Conservation (phyloP, 176 grass and related monocot genomes). For the Carex littledalei region DNA sequence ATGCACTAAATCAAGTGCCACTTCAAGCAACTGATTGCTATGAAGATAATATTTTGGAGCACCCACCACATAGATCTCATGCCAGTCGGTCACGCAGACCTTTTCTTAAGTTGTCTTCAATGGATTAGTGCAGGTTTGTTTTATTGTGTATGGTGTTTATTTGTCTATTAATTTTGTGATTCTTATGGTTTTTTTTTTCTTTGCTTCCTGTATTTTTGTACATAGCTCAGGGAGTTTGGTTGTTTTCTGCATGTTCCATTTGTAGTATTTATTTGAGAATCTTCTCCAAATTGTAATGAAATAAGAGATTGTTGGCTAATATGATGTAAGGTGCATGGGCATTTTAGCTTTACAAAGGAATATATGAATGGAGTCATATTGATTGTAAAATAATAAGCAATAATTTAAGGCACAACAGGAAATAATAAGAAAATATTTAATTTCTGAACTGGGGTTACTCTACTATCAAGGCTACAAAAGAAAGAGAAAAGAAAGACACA, state of each 20-base stretch:
- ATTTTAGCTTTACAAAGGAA: background rate
- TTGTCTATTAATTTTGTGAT: conserved; percentile 43
- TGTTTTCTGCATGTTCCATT: conserved; percentile 25
- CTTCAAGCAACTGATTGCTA: conserved; percentile 49
- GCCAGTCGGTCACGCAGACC: conserved; percentile 24
- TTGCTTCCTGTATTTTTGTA: conserved; percentile 42
- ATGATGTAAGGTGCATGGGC: background rate
- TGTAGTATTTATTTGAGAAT: conserved; percentile 23
- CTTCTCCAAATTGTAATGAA: conserved; percentile 14
- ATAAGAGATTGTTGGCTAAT: background rate
- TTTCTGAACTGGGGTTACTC: background rate
- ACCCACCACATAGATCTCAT: conserved; percentile 12
- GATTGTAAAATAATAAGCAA: background rate
- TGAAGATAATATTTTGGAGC: conserved; percentile 6
- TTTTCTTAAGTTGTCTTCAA: conserved; percentile 35
- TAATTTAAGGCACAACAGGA: background rate
- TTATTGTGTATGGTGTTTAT: conserved; percentile 40
- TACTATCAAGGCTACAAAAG: background rate
- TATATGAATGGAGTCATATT: background rate
- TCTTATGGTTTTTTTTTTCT: conserved; percentile 23
- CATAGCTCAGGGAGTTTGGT: conserved; percentile 33
- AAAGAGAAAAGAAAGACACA: background rate
- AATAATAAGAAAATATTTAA: background rate
- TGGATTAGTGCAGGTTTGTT: conserved; percentile 41
- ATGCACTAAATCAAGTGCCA: conserved; percentile 50